Base-by-base conservation (phyloP, 805 yeast species). In the Citeromyces nyonsensis region DNA sequence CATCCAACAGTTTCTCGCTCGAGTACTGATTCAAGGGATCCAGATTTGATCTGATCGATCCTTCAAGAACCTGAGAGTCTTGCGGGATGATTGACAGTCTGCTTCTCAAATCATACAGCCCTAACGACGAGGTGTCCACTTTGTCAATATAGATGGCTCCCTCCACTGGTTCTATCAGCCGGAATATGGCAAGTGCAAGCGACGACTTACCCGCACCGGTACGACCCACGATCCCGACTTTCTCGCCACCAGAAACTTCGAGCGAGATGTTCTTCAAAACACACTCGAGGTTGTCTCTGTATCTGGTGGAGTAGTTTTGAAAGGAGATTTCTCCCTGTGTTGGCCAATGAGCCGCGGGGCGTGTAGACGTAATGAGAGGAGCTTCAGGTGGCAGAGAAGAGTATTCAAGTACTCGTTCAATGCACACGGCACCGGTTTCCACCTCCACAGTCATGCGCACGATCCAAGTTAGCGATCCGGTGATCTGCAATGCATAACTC, bases 391-490 rank as follows among this genome's bases (percentile, higher is more conserved):
- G 58, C 30, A 56, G 39, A 7, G 40, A 35, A 11, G 57, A 45
- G 45, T 76, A 76, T 41, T 76, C 85, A 29, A 69, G 41, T 24
- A 76, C 64, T 51, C 85, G 65, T 47, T 77, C 85, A 27, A 73
- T 78, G 1, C 79, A 69, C 15, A 91, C 98, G 58, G 91, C 86
- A 54, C 85, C 88, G 9, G 96, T 85, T 55, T 91, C 98, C 30
- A 91, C 95, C 45, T 91, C 98, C 29, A 91, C 98, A 1, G 96
- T 83, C 97, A 86, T 88, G 58, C 99, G 71, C 22, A 91, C 97
- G 55, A 91, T 84, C 96, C 96, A 88, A 54, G 85, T 88, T 55
- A 91, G 67, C 0, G 95, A 69, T 55, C 85, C 95, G 0, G 99
- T 91, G 38, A 86, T 69, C 53, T 84, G 94, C 40, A 91, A 63